phyloP scores from a whole-genome alignment of 495 filamentous ascomycete species.

The Lasiosphaeris hirsuta region DNA sequence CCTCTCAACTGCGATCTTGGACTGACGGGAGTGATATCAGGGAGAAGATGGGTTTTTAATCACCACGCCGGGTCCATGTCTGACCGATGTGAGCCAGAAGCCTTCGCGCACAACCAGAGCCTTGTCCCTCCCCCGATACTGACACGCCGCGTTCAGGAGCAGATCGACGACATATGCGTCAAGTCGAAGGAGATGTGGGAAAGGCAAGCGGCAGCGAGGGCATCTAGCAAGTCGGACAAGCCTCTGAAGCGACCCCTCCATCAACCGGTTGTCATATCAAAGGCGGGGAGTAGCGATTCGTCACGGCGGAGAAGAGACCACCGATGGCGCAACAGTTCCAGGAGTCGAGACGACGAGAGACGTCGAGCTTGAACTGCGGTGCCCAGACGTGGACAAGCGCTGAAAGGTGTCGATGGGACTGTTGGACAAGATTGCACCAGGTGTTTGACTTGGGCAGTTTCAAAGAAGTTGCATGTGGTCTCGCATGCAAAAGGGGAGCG shows the following conservation, averaged over 20 bases:
- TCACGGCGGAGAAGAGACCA: slow-evolving; percentile 26
- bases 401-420: neutral
- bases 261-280: slow-evolving; percentile 49
- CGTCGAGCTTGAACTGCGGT: slow-evolving; percentile 21
- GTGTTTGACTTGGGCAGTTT: slow-evolving; percentile 16
- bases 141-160: slow-evolving; percentile 43
- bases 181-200: slow-evolving; percentile 57
- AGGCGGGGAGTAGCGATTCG: slow-evolving; percentile 33
- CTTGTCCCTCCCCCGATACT: slow-evolving; percentile 20
- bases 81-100: slow-evolving; percentile 50
- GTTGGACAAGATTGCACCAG: slow-evolving; percentile 18
- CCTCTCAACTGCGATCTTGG: slow-evolving; percentile 14
- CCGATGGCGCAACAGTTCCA: slow-evolving; percentile 26
- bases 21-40: slow-evolving; percentile 35
- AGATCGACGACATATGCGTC: slow-evolving; percentile 56
- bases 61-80: slow-evolving; percentile 50
- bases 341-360: slow-evolving; percentile 26
- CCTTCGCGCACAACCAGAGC: no score
- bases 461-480: slow-evolving; percentile 14
- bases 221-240: slow-evolving; percentile 44
- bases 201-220: slow-evolving; percentile 51
- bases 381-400: neutral
- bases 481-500: slow-evolving; percentile 18
- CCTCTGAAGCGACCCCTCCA: slow-evolving; percentile 54
- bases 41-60: slow-evolving; percentile 57